phyloP scores from a whole-genome alignment of 1,284 basidiomycete species.

The Kalmanozyma brasiliensis region DNA sequence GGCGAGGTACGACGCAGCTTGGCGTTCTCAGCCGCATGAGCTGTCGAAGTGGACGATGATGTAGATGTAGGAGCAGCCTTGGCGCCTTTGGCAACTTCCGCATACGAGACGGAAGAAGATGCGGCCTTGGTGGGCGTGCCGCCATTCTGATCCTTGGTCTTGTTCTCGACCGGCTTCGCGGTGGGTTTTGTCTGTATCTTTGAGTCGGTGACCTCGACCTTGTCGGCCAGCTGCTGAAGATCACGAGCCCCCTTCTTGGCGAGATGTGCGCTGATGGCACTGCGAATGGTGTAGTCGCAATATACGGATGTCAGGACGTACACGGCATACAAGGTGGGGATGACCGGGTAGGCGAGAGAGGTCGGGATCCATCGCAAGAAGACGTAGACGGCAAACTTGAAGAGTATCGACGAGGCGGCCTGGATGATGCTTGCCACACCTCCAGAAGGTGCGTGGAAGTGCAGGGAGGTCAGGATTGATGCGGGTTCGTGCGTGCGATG shows the following conservation, averaged over 20 bases:
- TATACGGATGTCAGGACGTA: conserved; percentile 47
- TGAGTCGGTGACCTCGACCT: conserved; percentile 35
- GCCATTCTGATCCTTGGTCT: conserved; percentile 24
- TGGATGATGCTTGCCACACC: conserved; percentile 48
- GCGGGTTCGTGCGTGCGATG: conserved; percentile 2
- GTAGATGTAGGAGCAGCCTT: conserved; percentile 8
- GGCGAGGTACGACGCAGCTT: conserved; percentile 16
- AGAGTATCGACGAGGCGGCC: conserved; percentile 45
- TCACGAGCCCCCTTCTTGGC: conserved; percentile 27
- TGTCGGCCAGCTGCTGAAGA: conserved; percentile 48
- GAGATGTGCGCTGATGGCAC: conserved; percentile 27
- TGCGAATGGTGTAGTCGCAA: conserved; percentile 43
- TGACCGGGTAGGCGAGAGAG: conserved; percentile 36
- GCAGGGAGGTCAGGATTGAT: conserved; percentile 9
- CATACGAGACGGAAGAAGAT: conserved; percentile 26
- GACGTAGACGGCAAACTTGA: conserved; percentile 55
- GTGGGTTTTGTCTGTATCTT: conserved; percentile 37
- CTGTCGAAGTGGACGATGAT: not conserved
- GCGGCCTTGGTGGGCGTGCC: conserved; percentile 6
- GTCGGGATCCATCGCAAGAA: conserved; percentile 64
- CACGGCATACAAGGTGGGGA: conserved; percentile 50
- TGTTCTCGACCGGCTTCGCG: conserved; percentile 33
- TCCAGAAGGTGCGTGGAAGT: conserved; percentile 34
- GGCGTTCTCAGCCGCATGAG: conserved; percentile 2
- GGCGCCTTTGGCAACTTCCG: conserved; percentile 32